A percentile compares a stretch with the other conserved stretches of the same genome.
These are phyloP conservation scores for Cutaneotrichosporon cyanovorans DNA, from an alignment of 1,284 basidiomycete genomes.

Conservation along the genomic window DNA sequence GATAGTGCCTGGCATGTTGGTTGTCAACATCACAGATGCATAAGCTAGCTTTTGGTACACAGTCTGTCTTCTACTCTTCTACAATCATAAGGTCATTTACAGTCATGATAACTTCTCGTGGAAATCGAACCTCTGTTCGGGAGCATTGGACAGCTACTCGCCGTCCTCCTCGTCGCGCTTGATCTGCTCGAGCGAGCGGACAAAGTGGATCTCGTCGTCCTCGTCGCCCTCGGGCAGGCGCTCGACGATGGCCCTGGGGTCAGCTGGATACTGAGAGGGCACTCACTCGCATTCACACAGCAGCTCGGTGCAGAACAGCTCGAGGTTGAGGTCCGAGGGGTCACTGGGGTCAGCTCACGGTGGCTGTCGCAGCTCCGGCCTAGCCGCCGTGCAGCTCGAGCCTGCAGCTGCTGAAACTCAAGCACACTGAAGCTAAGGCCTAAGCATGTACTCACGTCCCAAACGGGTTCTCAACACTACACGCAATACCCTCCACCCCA, in stretches of 20 bases:
- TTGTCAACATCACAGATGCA: no score
- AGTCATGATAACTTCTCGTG: no score
- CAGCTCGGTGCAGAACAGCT: constrained; percentile 74
- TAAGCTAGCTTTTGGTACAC: no score
- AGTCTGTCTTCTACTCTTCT: no score
- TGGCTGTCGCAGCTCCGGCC: no score
- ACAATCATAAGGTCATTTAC: no score
- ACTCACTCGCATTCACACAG: constrained; percentile 73
- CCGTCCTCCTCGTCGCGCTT: constrained; percentile 11
- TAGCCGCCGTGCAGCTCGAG: background rate
- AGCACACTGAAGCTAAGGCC: no score
- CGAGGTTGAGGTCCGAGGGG: constrained; percentile 46
- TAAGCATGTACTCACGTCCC: background rate
- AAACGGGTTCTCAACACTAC: constrained; percentile 80
- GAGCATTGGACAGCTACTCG: constrained; percentile 2
- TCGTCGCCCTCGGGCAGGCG: constrained; percentile 61
- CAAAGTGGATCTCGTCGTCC: constrained; percentile 25
- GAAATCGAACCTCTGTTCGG: no score
- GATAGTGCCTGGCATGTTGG: no score
- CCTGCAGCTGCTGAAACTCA: background rate
- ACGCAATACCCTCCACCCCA: constrained; percentile 73
- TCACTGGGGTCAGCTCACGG: constrained; percentile 50
- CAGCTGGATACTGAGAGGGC: no score
- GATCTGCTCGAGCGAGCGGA: constrained; percentile 6
- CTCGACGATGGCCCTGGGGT: constrained; percentile 67